Evolutionary conservation across 805 yeast species (phyloP), one percentile per base, ranked within the genome.

Genomic region (Komagataella pseudopastoris): DNA sequence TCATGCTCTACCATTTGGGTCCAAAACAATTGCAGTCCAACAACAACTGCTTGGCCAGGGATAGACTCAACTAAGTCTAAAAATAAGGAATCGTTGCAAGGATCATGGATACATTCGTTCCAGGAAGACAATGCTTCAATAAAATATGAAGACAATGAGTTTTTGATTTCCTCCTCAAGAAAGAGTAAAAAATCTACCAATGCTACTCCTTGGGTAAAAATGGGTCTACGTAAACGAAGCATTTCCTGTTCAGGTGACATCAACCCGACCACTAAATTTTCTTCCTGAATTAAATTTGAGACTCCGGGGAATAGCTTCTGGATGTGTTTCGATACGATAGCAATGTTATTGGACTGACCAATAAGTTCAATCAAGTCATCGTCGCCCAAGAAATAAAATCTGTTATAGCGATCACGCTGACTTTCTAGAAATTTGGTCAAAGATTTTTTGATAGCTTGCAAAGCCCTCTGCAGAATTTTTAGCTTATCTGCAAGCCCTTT

Each of bases 361-460:
- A 91, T 75, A 45, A 91, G 76, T 54, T 88, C 95, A 39, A 91
- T 68, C 30, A 91, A 66, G 61, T 91, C 96, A 54, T 89, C 96
- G 61, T 91, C 91, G 5, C 97, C 96, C 23, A 91, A 68, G 60
- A 91, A 90, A 59, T 83, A 89, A 52, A 89, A 83, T 48, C 97
- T 72, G 1, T 96, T 90, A 58, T 85, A 91, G 1, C 72, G 53
- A 46, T 76, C 83, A 55, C 98, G 69, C 61, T 90, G 95, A 44
- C 75, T 76, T 57, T 90, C 97, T 36, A 91, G 68, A 61, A 81
- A 91, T 6, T 87, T 91, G 10, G 81, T 72, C 12, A 91, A 69
- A 0, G 96, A 82, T 51, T 74, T 76, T 47, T 81, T 74, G 1
- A 88, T 76, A 55, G 73, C 78, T 4, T 56, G 58, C 30, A 90